phyloP scores from a whole-genome alignment of 257 asterid species.

The Voacanga thouarsii region DNA sequence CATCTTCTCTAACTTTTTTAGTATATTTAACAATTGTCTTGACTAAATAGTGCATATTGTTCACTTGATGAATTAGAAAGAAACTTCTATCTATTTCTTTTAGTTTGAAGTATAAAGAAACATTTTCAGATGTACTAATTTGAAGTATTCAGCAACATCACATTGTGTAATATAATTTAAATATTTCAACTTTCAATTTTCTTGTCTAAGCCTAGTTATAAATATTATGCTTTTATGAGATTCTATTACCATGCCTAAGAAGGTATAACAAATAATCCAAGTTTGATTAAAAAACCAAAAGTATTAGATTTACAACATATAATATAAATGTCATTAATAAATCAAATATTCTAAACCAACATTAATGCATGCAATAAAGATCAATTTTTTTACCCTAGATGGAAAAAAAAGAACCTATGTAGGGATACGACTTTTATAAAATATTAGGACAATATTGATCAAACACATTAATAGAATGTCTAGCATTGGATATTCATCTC shows the following conservation, averaged over 20 bases:
- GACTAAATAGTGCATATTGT: too few relatives aligned
- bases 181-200: neutral
- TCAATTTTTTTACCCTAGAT: neutral
- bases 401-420: neutral
- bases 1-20: constrained; percentile 10
- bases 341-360: neutral
- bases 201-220: neutral
- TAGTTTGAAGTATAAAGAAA: neutral
- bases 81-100: neutral
- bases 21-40: constrained; percentile 38
- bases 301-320: neutral
- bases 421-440: neutral
- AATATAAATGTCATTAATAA: too few relatives aligned
- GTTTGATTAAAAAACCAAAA: neutral
- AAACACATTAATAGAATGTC: neutral
- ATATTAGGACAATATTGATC: neutral
- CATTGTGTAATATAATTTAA: neutral
- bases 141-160: neutral
- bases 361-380: neutral
- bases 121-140: neutral
- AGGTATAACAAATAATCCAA: neutral
- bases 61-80: too few relatives aligned
- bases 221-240: neutral
- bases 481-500: neutral
- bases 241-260: neutral